Conservation (phyloP, 2,329 filamentous ascomycete species). For the Epichloe typhina region DNA sequence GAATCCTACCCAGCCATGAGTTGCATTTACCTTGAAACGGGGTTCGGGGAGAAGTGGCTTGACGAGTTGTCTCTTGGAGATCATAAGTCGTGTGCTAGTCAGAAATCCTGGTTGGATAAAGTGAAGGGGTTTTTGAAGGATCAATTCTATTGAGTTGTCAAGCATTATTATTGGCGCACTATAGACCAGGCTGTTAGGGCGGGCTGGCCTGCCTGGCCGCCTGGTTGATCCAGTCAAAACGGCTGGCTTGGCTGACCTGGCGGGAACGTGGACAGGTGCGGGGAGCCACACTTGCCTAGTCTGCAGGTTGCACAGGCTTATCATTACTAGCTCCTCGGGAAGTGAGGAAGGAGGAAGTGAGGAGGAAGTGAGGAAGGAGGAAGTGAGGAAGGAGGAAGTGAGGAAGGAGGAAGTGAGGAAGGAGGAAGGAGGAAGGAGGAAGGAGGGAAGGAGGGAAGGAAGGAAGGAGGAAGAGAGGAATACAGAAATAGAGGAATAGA, state of each 20-base stretch:
- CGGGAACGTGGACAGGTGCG: constrained; percentile 2
- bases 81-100: no score
- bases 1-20: no score
- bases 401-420: no score
- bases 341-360: background rate
- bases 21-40: background rate
- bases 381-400: no score
- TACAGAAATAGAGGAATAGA: background rate
- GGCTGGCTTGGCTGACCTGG: background rate
- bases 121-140: no score
- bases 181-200: no score
- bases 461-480: background rate
- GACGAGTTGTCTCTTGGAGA: background rate
- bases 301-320: background rate
- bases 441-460: background rate
- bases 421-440: background rate
- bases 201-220: no score
- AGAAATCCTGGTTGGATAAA: background rate
- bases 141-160: no score
- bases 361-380: background rate
- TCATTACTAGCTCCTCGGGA: background rate
- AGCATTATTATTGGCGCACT: no score
- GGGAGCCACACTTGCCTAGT: constrained; percentile 2
- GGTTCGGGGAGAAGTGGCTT: background rate
- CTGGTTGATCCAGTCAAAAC: no score